These are phyloP conservation scores for Globisporangium canariense DNA, from an alignment of 352 stramenopile species.

Conservation along the genomic window DNA sequence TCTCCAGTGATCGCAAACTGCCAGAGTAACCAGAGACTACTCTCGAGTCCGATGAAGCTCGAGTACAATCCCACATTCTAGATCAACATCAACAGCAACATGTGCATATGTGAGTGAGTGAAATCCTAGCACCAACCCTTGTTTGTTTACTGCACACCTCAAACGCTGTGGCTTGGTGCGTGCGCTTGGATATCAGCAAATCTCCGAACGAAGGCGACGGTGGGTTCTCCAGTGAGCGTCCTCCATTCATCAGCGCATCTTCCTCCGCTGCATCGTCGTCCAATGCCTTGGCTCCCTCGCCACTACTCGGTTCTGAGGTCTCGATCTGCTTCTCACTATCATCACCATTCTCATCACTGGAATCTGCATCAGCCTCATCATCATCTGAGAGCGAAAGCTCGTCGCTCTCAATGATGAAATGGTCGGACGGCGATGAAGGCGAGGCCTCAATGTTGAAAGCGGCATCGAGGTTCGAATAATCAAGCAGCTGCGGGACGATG, in stretches of 20 bases:
- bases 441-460: conserved; percentile 27
- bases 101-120: neutral
- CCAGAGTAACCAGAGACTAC: conserved; percentile 78
- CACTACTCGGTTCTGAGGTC: conserved; percentile 20
- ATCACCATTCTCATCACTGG: conserved; percentile 27
- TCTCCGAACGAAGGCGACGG: conserved; percentile 70
- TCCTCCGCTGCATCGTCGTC: neutral
- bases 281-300: conserved; percentile 13
- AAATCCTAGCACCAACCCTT: neutral
- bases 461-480: conserved; percentile 45
- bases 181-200: conserved; percentile 56
- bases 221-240: conserved; percentile 15
- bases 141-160: conserved; percentile 30
- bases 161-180: conserved; percentile 47
- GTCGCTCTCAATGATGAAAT: conserved; percentile 36
- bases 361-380: conserved; percentile 25
- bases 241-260: neutral
- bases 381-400: conserved; percentile 28
- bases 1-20: conserved; percentile 83
- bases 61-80: conserved; percentile 82
- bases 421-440: conserved; percentile 36
- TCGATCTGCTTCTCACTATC: conserved; percentile 15
- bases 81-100: neutral
- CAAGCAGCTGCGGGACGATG: conserved; percentile 63
- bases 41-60: conserved; percentile 75